Base-by-base conservation (phyloP, 345 rosid species). In the Aquilaria sinensis region DNA sequence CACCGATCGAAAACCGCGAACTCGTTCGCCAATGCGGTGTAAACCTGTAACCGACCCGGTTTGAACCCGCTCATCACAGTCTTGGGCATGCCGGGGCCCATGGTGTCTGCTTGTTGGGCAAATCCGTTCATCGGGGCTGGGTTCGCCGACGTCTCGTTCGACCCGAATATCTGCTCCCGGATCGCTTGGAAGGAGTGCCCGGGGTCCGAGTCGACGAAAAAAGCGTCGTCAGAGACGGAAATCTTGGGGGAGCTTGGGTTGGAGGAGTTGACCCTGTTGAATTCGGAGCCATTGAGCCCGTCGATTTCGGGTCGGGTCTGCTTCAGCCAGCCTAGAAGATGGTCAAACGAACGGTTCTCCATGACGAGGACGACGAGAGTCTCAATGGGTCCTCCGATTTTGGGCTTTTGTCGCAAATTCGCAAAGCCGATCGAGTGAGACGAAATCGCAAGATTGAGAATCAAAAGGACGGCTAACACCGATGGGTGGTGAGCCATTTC, bases 281-380 rank as follows among this genome's bases (percentile, higher is more conserved):
- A 89, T 48, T 95, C 99, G 5, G 61, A 15, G 8, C 97, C 99
- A 4, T 82, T 70, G 14, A 95, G 70, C 0, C 99, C 99, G 7
- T 91, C 97, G 69, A 95, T 83, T 0, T 89, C 96, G 47, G 99
- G 99, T 58, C 96, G 84, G 77, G 75, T 74, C 8, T 83, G 72
- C 66, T 95, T 95, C 66, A 95, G 91, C 99, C 99, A 95, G 13
- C 99, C 99, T 10, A 93, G 76, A 60, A 90, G 67, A 68, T 93
- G 98, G 70, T 93, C 98, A 62, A 93, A 90, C 58, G 97, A 93
- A 60, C 98, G 97, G 67, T 90, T 94, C 77, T 94, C 99, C 99
- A 95, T 95, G 15, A 95, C 93, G 15, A 91, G 55, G 45, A 95
- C 80, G 51, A 95, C 97, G 32, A 91, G 49, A 72, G 99, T 91